Evolutionary conservation across 1,284 basidiomycete species (phyloP).

Genomic region (Moniliophthora roreri): DNA sequence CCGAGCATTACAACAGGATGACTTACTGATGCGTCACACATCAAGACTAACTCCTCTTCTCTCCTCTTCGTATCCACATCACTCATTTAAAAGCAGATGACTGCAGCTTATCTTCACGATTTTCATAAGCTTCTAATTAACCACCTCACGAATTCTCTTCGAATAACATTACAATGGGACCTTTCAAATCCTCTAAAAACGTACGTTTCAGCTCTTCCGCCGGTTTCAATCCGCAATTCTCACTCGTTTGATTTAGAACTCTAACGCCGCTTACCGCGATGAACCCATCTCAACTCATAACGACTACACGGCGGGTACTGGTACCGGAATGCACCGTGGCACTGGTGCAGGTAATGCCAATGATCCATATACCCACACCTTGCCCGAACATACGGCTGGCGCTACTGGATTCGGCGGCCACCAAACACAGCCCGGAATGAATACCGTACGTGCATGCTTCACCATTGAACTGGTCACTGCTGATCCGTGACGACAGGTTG

Average conservation of each 20-base stretch:
- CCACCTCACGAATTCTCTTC: background rate
- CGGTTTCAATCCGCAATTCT: background rate
- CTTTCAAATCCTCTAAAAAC: conserved; percentile 21
- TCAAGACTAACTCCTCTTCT: background rate
- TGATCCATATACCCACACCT: background rate
- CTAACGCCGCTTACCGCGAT: background rate
- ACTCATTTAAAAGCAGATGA: background rate
- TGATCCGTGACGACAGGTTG: background rate
- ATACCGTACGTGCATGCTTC: background rate
- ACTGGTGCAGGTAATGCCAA: background rate
- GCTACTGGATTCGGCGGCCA: background rate
- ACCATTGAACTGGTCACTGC: no score
- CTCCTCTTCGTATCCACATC: conserved; percentile 3
- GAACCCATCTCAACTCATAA: background rate
- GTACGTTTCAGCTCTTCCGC: conserved; percentile 10
- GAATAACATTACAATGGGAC: conserved; percentile 19
- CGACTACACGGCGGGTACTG: background rate
- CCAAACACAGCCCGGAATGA: background rate
- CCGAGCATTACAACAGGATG: background rate
- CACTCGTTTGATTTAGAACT: no score
- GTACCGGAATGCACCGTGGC: background rate
- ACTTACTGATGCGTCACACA: conserved; percentile 1
- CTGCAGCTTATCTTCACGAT: background rate
- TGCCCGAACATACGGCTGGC: background rate
- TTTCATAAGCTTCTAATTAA: background rate